phyloP scores from a whole-genome alignment of 371 early-diverging fungal genomes.

The Batkoa obscura region DNA sequence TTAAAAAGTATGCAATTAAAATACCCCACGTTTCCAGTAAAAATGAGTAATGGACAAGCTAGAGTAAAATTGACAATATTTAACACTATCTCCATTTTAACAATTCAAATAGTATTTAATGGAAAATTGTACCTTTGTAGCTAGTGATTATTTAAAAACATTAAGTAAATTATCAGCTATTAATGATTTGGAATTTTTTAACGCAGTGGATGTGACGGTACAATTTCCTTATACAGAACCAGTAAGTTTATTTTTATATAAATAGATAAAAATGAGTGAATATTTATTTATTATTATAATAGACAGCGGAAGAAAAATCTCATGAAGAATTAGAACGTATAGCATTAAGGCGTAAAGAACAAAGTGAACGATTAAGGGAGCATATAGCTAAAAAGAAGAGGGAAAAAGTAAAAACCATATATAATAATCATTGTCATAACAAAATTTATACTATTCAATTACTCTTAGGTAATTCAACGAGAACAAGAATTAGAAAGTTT shows the following conservation, averaged over 20 bases:
- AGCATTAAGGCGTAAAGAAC: slow-evolving; percentile 55
- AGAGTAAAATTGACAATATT: slow-evolving; percentile 19
- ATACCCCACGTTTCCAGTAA: slow-evolving; percentile 72
- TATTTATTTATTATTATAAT: neutral
- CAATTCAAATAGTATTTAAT: slow-evolving; percentile 25
- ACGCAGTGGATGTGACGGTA: slow-evolving; percentile 33
- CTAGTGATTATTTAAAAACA: slow-evolving; percentile 48
- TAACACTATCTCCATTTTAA: neutral
- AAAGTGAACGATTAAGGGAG: slow-evolving; percentile 49
- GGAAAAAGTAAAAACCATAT: slow-evolving; percentile 36
- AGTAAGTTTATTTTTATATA: slow-evolving; percentile 9
- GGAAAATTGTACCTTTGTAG: slow-evolving; percentile 40
- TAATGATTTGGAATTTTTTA: slow-evolving; percentile 24
- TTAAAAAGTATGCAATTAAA: slow-evolving; percentile 72
- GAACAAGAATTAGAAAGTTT: slow-evolving; percentile 1
- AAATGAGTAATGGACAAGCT: slow-evolving; percentile 51
- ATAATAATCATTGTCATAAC: neutral
- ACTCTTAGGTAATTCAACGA: slow-evolving; percentile 5
- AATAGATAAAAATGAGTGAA: neutral
- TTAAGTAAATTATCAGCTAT: slow-evolving; percentile 21
- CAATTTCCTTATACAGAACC: slow-evolving; percentile 54
- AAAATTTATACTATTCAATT: neutral
- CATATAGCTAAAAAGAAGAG: slow-evolving; percentile 55
- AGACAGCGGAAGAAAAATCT: slow-evolving; percentile 46
- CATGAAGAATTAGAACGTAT: slow-evolving; percentile 50